Evolutionary conservation across 164 flowering plant species (phyloP), one percentile per base, ranked within the genome.

Genomic region (Amborella trichopoda): DNA sequence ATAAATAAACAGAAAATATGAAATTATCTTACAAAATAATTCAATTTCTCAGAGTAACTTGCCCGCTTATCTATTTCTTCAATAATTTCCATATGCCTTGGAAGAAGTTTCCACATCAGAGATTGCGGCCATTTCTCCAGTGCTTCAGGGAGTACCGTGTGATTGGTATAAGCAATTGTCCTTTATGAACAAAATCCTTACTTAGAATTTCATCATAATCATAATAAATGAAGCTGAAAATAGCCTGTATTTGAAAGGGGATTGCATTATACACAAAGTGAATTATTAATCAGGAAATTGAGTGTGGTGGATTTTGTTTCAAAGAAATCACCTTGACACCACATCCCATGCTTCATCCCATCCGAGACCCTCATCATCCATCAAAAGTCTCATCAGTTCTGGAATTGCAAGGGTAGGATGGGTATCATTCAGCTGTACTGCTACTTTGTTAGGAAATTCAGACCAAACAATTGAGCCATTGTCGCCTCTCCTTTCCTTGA

Each of bases 261-360:
- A n/a, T n/a, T n/a, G n/a, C n/a, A n/a, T n/a, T n/a, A n/a, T n/a
- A n/a, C n/a, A n/a, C n/a, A n/a, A n/a, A n/a, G n/a, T n/a, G n/a
- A n/a, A n/a, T n/a, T n/a, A n/a, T n/a, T n/a, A n/a, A n/a, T n/a
- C n/a, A n/a, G n/a, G n/a, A n/a, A n/a, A n/a, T n/a, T n/a, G n/a
- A n/a, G n/a, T n/a, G n/a, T n/a, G n/a, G n/a, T n/a, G n/a, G n/a
- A n/a, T n/a, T n/a, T n/a, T n/a, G n/a, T n/a, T n/a, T n/a, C n/a
- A n/a, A n/a, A n/a, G n/a, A n/a, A n/a, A 32, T 12, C 40, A 87
- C 96, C 76, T 82, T 30, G 81, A 49, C 34, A 94, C 87, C 37
- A 91, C 62, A 69, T 74, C 82, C 99, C 99, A 91, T 40, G 99
- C 95, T 60, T 87, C 96, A 67, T 87, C 95, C 99, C 99, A 91